phyloP scores from a whole-genome alignment of 805 yeast genomes.

The Isabelozyma pseudorhagii region DNA sequence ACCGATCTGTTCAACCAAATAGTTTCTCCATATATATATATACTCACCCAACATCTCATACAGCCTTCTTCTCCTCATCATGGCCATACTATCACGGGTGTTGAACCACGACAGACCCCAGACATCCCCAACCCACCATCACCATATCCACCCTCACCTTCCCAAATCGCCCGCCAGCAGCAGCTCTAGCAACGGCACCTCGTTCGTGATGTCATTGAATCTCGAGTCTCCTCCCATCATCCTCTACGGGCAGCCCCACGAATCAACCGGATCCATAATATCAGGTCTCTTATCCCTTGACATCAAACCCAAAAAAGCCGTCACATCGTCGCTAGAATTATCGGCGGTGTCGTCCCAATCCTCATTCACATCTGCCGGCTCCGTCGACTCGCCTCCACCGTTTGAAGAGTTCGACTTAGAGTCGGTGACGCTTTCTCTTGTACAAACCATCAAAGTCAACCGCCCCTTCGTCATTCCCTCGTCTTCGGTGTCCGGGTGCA shows the following conservation, averaged over 20 bases:
- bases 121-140: background rate
- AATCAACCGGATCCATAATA: constrained; percentile 81
- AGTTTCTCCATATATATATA: too few relatives aligned
- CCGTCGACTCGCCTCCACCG: constrained; percentile 16
- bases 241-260: constrained; percentile 73
- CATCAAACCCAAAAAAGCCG: constrained; percentile 4
- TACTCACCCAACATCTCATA: too few relatives aligned
- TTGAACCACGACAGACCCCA: constrained; percentile 10
- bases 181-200: constrained; percentile 8
- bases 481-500: constrained; percentile 47
- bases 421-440: constrained; percentile 59
- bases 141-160: background rate
- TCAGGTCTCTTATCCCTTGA: constrained; percentile 70
- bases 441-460: constrained; percentile 67
- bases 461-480: constrained; percentile 65
- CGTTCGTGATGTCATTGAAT: constrained; percentile 51
- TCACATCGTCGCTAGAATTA: constrained; percentile 11
- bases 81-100: constrained; percentile 22
- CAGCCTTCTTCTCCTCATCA: constrained; percentile 1
- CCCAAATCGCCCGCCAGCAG: background rate
- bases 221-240: constrained; percentile 92
- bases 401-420: constrained; percentile 49
- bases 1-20: too few relatives aligned
- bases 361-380: constrained; percentile 12
- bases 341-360: constrained; percentile 9